These are phyloP conservation scores for Hippophae tibetana DNA, from an alignment of 306 rosid genomes.

Conservation along the genomic window DNA sequence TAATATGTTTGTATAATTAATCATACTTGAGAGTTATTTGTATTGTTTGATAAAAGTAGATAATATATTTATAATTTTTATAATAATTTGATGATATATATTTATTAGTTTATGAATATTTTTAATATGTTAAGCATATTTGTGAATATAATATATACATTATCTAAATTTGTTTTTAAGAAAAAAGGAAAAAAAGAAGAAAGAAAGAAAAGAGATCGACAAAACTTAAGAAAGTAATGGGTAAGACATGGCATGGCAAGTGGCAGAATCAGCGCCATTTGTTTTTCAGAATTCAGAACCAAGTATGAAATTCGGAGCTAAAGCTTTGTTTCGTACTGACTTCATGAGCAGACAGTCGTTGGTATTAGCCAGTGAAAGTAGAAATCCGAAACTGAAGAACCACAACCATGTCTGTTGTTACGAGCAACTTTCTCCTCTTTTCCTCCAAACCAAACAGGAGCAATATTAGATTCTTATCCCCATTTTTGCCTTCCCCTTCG, in stretches of 20 bases:
- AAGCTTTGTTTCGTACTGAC: too few relatives aligned
- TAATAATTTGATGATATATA: too few relatives aligned
- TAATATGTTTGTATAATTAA: too few relatives aligned
- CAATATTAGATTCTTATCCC: conserved; percentile 17
- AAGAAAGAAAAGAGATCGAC: not conserved
- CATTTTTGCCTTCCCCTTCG: conserved; percentile 16
- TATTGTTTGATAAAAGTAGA: too few relatives aligned
- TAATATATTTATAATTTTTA: too few relatives aligned
- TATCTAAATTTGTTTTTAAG: too few relatives aligned
- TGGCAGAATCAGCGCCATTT: conserved; percentile 28
- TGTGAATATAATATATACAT: too few relatives aligned
- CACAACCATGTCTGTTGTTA: conserved; percentile 51
- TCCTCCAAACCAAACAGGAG: conserved; percentile 23
- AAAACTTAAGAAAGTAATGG: conserved; percentile 9
- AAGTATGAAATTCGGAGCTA: too few relatives aligned
- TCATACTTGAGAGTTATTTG: too few relatives aligned
- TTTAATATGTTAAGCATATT: too few relatives aligned
- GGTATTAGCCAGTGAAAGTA: not conserved
- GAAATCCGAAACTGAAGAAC: conserved; percentile 5
- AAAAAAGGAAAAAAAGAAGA: too few relatives aligned
- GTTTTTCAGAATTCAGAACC: not conserved
- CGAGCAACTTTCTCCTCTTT: conserved; percentile 30
- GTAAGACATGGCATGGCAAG: conserved; percentile 23
- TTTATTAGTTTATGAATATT: too few relatives aligned
- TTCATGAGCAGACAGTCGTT: not conserved